phyloP scores from a whole-genome alignment of 75 land plant species.

The Selaginella moellendorffii region DNA sequence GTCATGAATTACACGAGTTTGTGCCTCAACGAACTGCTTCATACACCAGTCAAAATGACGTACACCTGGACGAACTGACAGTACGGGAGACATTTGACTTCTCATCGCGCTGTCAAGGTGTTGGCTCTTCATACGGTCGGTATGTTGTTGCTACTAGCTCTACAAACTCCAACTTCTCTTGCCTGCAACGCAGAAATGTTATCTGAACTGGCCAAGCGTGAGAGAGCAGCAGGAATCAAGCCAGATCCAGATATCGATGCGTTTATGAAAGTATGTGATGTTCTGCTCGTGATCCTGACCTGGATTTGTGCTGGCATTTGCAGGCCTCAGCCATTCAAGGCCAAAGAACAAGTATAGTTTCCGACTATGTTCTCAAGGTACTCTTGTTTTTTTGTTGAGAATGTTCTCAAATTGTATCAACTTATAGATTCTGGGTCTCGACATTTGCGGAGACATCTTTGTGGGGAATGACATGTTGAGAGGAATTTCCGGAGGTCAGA shows the following conservation, averaged over 20 bases:
- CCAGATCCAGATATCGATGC: too few relatives aligned
- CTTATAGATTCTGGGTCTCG: conserved; percentile 22
- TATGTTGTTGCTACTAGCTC: too few relatives aligned
- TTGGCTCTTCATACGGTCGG: too few relatives aligned
- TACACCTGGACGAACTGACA: too few relatives aligned
- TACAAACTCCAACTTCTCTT: not conserved
- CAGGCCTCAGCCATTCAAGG: conserved; percentile 52
- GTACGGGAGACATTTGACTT: too few relatives aligned
- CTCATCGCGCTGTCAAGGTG: too few relatives aligned
- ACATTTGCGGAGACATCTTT: too few relatives aligned
- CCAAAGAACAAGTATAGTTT: conserved; percentile 27
- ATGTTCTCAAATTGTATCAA: not conserved
- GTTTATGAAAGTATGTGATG: conserved; percentile 62
- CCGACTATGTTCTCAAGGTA: conserved; percentile 62
- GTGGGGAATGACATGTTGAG: too few relatives aligned
- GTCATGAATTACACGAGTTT: too few relatives aligned
- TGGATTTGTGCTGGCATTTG: not conserved
- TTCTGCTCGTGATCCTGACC: not conserved
- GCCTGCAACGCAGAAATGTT: conserved; percentile 39
- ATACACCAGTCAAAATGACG: too few relatives aligned
- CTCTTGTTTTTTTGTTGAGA: conserved; percentile 2
- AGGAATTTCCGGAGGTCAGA: conserved; percentile 27
- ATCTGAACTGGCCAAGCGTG: conserved; percentile 62
- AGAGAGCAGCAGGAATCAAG: too few relatives aligned
- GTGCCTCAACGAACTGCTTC: too few relatives aligned